Evolutionary conservation across 768 basidiomycete genomes (phyloP).

Genomic region (Leucosporidium creatinivorum): DNA sequence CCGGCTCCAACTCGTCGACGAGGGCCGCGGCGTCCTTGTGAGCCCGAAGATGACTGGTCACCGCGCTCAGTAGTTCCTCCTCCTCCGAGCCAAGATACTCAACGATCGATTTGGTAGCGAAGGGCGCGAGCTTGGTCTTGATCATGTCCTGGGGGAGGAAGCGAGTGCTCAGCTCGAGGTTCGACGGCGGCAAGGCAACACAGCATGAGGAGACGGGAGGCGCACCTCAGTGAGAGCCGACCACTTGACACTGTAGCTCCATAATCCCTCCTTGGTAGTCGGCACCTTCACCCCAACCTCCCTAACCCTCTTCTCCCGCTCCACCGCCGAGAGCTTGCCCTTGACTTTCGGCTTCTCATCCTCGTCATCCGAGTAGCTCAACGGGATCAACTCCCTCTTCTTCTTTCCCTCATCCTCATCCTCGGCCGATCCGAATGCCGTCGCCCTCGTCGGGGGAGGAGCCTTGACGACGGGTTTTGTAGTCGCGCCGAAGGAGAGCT

Average conservation of each 20-base stretch:
- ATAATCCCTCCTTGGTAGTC: slow-evolving; percentile 28
- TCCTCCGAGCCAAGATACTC: slow-evolving; percentile 37
- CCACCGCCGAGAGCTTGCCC: slow-evolving; percentile 9
- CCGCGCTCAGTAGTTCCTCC: slow-evolving; percentile 35
- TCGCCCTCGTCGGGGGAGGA: slow-evolving; percentile 12
- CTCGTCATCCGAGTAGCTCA: slow-evolving; percentile 38
- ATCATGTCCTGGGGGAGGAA: slow-evolving; percentile 27
- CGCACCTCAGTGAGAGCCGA: slow-evolving; percentile 32
- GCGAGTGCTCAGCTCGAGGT: not conserved
- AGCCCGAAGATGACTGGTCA: slow-evolving; percentile 32
- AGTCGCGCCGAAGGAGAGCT: slow-evolving; percentile 26
- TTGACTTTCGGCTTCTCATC: slow-evolving; percentile 8
- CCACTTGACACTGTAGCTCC: slow-evolving; percentile 34
- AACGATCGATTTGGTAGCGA: slow-evolving; percentile 32
- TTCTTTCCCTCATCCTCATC: slow-evolving; percentile 34
- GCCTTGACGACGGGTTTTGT: slow-evolving; percentile 7
- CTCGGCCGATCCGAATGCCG: slow-evolving; percentile 41
- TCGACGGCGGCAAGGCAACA: not conserved
- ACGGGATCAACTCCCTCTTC: slow-evolving; percentile 35
- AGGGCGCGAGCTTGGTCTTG: slow-evolving; percentile 30
- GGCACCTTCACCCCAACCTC: slow-evolving; percentile 33
- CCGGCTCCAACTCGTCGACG: slow-evolving; percentile 38
- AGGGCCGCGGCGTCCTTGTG: slow-evolving; percentile 35
- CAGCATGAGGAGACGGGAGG: not conserved
- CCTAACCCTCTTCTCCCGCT: slow-evolving; percentile 24